Conservation (phyloP, 2,329 filamentous ascomycete genomes). For the Claviceps fusiformis region DNA sequence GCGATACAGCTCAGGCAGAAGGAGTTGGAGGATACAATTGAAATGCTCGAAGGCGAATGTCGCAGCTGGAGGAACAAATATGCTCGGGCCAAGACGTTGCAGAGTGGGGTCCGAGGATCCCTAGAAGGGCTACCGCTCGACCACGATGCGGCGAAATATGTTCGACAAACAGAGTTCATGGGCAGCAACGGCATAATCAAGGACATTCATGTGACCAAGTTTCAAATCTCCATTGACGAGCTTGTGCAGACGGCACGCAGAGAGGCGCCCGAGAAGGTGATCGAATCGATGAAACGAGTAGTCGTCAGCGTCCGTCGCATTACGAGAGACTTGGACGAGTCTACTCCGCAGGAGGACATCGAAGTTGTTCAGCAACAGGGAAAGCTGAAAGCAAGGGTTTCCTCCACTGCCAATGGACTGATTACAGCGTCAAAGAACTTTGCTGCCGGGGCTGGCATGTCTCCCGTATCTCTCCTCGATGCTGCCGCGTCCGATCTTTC, state of each 20-base stretch:
- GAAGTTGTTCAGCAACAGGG: slow-evolving; percentile 41
- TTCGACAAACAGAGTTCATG: slow-evolving; percentile 53
- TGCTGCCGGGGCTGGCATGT: slow-evolving; percentile 66
- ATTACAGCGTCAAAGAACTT: slow-evolving; percentile 94
- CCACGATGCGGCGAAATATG: slow-evolving; percentile 54
- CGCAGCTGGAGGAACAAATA: slow-evolving; percentile 87
- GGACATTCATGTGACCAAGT: slow-evolving; percentile 86
- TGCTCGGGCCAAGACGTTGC: slow-evolving; percentile 73
- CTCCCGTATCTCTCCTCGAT: slow-evolving; percentile 85
- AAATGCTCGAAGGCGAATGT: slow-evolving; percentile 67
- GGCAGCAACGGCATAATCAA: slow-evolving; percentile 67
- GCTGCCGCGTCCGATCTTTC: slow-evolving; percentile 86
- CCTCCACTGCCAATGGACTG: slow-evolving; percentile 87
- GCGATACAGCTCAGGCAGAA: slow-evolving; percentile 72
- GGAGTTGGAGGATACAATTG: slow-evolving; percentile 59
- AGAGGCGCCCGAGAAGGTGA: slow-evolving; percentile 59
- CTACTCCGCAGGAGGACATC: slow-evolving; percentile 36
- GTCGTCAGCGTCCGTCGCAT: slow-evolving; percentile 73
- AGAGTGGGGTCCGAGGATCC: slow-evolving; percentile 66
- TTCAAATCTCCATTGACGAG: slow-evolving; percentile 89
- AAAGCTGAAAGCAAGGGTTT: slow-evolving; percentile 69
- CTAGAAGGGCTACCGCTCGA: slow-evolving; percentile 60
- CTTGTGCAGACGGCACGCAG: slow-evolving; percentile 64
- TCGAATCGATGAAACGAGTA: slow-evolving; percentile 78
- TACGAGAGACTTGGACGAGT: slow-evolving; percentile 62